Percentiles rank a stretch among this genome's conserved stretches.
phyloP scores from a whole-genome alignment of 257 asterid genomes.

The Oldenlandia corymbosa region DNA sequence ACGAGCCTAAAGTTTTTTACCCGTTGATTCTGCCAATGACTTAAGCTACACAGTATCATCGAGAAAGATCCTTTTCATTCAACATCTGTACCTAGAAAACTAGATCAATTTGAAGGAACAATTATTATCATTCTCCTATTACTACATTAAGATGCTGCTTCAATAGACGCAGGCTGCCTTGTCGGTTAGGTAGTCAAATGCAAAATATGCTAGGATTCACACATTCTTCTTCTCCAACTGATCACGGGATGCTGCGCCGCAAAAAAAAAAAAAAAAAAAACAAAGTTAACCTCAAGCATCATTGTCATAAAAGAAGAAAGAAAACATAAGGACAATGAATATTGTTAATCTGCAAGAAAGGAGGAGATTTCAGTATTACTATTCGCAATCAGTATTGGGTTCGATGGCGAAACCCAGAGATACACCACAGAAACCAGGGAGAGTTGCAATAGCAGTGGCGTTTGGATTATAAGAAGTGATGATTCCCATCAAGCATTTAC shows the following conservation, averaged over 20 bases:
- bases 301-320: too few relatives aligned
- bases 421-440: constrained; percentile 92
- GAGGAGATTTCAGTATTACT: constrained; percentile 29
- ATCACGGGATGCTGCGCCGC: constrained; percentile 14
- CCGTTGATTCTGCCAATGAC: neutral
- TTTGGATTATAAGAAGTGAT: constrained; percentile 43
- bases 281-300: neutral
- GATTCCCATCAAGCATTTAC: constrained; percentile 71
- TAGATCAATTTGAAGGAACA: too few relatives aligned
- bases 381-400: constrained; percentile 79
- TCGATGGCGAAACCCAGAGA: constrained; percentile 81
- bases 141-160: too few relatives aligned
- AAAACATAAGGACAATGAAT: too few relatives aligned
- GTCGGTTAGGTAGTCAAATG: too few relatives aligned
- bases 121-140: too few relatives aligned
- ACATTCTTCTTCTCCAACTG: neutral
- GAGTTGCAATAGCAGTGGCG: constrained; percentile 81
- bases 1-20: neutral
- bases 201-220: neutral
- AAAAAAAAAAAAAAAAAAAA: neutral
- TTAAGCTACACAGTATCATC: too few relatives aligned
- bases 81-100: too few relatives aligned
- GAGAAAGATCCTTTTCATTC: too few relatives aligned
- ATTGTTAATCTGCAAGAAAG: neutral
- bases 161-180: neutral